Evolutionary conservation across 2,329 filamentous ascomycete genomes (phyloP), one percentile per base, ranked within the genome.

Genomic region (Trichoderma brevicompactum): DNA sequence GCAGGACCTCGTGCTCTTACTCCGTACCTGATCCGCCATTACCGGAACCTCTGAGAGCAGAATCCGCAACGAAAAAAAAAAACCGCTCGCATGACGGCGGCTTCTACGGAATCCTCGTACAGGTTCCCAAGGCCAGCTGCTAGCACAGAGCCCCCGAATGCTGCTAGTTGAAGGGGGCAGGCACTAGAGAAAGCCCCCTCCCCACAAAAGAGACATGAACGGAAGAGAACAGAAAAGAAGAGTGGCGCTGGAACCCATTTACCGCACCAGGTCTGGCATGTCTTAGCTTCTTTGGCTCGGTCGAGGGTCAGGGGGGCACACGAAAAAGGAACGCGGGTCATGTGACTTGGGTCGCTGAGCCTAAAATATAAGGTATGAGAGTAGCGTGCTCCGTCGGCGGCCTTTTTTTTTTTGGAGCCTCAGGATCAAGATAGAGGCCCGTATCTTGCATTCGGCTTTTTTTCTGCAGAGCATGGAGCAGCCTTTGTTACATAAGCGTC

Each of bases 401-500:
- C 48, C 41, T 41, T 28, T 55, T 48, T 49, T 41, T 28, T 55
- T 38, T 43, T 40, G 40, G 48, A 62, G 59, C 59, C 59, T 62
- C 59, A 62, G 59, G 59, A 62, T 62, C 59, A 53, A 62, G 59
- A 53, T 62, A 62, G 34, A 54, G 34, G 41, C 56, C 34, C 64
- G 56, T 48, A 66, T 64, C 59, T 66, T 64, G 59, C 65, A 64
- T 66, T 66, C 65, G 65, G 59, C 59, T 62, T 52, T 63, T 60
- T 62, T 63, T 52, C 62, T 65, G 44, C 43, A 65, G 15, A 55
- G 52, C 61, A 50, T 43, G 61, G 43, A 23, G 49, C 52, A 63
- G n/a, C 59, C 59, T 43, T 66, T 28, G 36, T 66, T 63, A 66
- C 59, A 56, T 66, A 66, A 66, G 44, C 65, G 46, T 8, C 13